Conservation (phyloP, 768 basidiomycete genomes). For the Phallus indusiatus region DNA sequence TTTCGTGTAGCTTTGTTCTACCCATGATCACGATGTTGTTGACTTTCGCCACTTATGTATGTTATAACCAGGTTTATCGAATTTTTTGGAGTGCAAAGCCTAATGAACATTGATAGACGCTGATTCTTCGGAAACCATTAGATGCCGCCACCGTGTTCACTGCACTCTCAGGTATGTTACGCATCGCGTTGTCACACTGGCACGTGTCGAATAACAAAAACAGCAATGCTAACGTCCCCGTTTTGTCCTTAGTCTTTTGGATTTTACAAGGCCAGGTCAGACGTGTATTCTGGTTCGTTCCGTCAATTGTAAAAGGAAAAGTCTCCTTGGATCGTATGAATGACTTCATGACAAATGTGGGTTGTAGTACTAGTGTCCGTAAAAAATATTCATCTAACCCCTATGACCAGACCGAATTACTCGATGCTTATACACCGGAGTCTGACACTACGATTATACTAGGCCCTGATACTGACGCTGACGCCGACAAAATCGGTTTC, state of each 20-base stretch:
- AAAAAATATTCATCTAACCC: too few relatives aligned
- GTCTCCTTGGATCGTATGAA: slow-evolving; percentile 56
- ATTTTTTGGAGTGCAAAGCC: not conserved
- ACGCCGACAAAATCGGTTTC: slow-evolving; percentile 28
- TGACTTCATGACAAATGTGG: slow-evolving; percentile 27
- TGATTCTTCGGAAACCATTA: not conserved
- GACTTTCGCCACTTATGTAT: slow-evolving; percentile 51
- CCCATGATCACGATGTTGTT: slow-evolving; percentile 59
- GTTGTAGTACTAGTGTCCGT: too few relatives aligned
- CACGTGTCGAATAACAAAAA: too few relatives aligned
- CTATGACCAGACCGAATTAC: slow-evolving; percentile 21
- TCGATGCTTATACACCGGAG: slow-evolving; percentile 19
- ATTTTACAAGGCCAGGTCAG: slow-evolving; percentile 38
- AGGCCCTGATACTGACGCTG: slow-evolving; percentile 5
- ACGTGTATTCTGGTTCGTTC: not conserved
- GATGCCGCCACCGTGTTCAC: slow-evolving; percentile 29
- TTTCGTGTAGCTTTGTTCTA: slow-evolving; percentile 37
- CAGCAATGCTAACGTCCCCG: too few relatives aligned
- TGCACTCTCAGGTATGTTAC: too few relatives aligned
- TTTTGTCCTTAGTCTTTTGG: slow-evolving; percentile 41
- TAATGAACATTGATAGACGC: not conserved
- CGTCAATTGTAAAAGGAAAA: slow-evolving; percentile 29
- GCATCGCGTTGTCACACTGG: too few relatives aligned
- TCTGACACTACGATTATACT: not conserved
- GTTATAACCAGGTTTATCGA: slow-evolving; percentile 14